These are phyloP conservation scores for Triticum monococcum DNA, from an alignment of 176 grass and related monocot species.

Conservation along the genomic window DNA sequence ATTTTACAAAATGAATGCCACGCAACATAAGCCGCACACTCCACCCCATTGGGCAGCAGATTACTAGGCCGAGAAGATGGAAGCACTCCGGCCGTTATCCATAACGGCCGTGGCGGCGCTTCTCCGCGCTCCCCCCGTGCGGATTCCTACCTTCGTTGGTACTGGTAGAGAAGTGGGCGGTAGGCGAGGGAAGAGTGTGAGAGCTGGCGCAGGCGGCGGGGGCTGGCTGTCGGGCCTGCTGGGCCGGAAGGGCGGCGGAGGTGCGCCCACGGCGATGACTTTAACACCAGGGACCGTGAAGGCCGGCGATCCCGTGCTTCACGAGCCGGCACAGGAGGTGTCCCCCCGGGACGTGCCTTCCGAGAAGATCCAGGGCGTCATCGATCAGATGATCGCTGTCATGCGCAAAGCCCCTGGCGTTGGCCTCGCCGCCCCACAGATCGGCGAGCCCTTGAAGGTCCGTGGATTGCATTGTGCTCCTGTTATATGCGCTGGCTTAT, in stretches of 20 bases:
- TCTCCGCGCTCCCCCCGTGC: not conserved
- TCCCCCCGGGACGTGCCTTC: conserved; percentile 47
- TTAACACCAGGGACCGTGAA: conserved; percentile 70
- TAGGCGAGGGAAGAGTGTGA: conserved; percentile 30
- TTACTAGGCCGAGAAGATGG: conserved; percentile 18
- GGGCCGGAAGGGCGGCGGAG: conserved; percentile 36
- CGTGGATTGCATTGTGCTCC: not conserved
- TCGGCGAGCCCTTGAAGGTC: conserved; percentile 57
- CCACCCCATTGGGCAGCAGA: not conserved
- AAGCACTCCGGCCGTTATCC: conserved; percentile 20
- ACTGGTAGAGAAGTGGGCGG: not conserved
- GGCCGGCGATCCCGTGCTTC: conserved; percentile 88
- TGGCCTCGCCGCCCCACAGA: conserved; percentile 92
- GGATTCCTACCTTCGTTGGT: not conserved
- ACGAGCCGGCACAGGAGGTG: conserved; percentile 65
- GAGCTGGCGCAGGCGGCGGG: conserved; percentile 30
- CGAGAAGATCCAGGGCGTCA: conserved; percentile 72
- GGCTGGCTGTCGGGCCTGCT: conserved; percentile 52
- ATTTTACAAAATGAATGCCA: too few species aligned
- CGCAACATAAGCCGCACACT: not conserved
- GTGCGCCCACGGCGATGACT: conserved; percentile 29
- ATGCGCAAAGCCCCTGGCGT: conserved; percentile 86
- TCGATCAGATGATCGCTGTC: conserved; percentile 78
- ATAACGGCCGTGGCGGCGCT: not conserved
- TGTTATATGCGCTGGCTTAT: not conserved